Evolutionary conservation across 2,329 filamentous ascomycete genomes (phyloP).

Genomic region (Cladosporium velox): DNA sequence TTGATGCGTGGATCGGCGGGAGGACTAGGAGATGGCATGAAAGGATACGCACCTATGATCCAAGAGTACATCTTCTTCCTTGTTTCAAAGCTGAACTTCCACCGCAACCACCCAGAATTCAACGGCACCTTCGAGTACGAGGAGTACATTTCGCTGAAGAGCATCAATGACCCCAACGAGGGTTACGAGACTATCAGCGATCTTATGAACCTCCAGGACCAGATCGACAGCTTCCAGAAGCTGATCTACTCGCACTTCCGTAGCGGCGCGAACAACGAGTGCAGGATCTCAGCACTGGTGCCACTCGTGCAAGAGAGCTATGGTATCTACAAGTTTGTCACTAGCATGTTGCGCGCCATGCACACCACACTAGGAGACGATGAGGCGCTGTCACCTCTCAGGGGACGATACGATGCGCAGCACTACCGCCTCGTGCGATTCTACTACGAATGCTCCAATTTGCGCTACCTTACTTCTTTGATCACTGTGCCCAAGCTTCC

Average conservation of each 20-base stretch:
- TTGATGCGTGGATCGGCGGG: constrained; percentile 76
- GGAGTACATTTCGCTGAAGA: constrained; percentile 96
- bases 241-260: constrained; percentile 97
- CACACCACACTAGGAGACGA: constrained; percentile 88
- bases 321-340: constrained; percentile 99
- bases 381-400: constrained; percentile 84
- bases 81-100: constrained; percentile 92
- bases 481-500: constrained; percentile 96
- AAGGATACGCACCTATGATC: constrained; percentile 84
- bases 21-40: constrained; percentile 67
- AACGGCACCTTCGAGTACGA: constrained; percentile 99
- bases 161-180: constrained; percentile 98
- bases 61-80: constrained; percentile 96
- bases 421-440: constrained; percentile 96
- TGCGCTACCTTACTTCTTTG: constrained; percentile 92
- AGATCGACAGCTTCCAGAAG: constrained; percentile 98
- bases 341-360: constrained; percentile 98
- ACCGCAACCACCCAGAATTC: constrained; percentile 95
- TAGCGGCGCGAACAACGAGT: constrained; percentile 89
- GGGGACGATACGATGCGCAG: constrained; percentile 88
- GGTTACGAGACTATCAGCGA: constrained; percentile 95
- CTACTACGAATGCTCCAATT: constrained; percentile 98
- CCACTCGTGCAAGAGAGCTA: constrained; percentile 96
- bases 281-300: constrained; percentile 89
- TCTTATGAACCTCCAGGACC: constrained; percentile 93